Evolutionary conservation across 768 basidiomycete species (phyloP).

Genomic region (Omphalotus guepiniiformis): DNA sequence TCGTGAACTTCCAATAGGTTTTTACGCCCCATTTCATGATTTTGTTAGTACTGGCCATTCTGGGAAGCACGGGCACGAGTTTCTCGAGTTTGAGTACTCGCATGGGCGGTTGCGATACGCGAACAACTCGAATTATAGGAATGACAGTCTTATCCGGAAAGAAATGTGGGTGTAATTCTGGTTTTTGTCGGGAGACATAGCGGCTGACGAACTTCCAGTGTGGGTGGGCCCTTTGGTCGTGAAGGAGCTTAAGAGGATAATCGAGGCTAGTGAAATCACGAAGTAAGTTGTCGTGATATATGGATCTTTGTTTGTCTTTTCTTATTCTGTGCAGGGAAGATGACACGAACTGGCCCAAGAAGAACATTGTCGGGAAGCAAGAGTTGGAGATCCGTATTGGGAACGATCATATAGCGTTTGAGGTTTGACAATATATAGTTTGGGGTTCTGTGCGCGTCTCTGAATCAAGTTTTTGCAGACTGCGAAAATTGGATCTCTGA

Average conservation of each 20-base stretch:
- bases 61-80: constrained; percentile 96
- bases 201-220: constrained; percentile 60
- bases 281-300: constrained; percentile 53
- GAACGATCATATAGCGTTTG: constrained; percentile 94
- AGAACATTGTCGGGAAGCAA: constrained; percentile 98
- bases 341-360: constrained; percentile 97
- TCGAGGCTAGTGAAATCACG: constrained; percentile 89
- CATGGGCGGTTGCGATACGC: constrained; percentile 96
- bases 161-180: constrained; percentile 68
- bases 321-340: constrained; percentile 69
- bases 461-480: constrained; percentile 53
- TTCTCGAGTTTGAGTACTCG: constrained; percentile 97
- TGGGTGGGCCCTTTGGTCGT: constrained; percentile 90
- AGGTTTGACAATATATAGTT: constrained; percentile 48
- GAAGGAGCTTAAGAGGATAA: constrained; percentile 91
- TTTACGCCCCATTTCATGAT: constrained; percentile 7
- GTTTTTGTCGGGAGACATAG: no score
- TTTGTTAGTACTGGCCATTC: constrained; percentile 89
- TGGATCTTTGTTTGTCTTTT: not conserved
- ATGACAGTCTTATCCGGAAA: constrained; percentile 97
- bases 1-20: constrained; percentile 13
- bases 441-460: not conserved
- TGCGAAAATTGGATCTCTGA: constrained; percentile 94
- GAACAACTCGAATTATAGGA: constrained; percentile 98
- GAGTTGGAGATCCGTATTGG: constrained; percentile 94